Conservation (phyloP, 2,329 filamentous ascomycete genomes). For the Talaromyces sp. region DNA sequence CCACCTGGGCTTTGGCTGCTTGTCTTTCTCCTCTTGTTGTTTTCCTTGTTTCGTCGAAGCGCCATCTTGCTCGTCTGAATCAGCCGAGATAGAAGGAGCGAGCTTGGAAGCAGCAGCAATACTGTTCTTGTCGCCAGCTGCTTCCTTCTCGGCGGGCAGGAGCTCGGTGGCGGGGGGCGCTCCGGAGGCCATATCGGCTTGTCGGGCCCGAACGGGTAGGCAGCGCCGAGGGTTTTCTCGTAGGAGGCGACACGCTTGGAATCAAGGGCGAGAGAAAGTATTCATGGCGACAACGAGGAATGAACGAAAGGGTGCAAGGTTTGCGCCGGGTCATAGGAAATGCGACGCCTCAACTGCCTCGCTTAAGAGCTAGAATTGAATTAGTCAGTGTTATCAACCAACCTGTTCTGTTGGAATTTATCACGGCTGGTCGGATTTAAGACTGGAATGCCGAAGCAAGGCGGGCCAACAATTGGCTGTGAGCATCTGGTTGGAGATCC, state of each 20-base stretch:
- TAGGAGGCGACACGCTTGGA: background rate
- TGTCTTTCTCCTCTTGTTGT: background rate
- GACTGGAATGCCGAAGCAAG: background rate
- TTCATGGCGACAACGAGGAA: background rate
- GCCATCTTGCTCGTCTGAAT: background rate
- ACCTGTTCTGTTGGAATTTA: background rate
- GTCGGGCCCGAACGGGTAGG: background rate
- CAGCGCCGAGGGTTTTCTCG: background rate
- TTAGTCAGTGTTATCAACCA: background rate
- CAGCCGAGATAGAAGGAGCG: background rate
- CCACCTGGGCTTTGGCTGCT: constrained; percentile 22
- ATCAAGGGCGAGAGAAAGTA: background rate
- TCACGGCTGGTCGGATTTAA: background rate
- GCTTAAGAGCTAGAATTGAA: background rate
- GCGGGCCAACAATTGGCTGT: background rate
- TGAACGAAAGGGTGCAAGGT: background rate
- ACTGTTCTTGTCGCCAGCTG: background rate
- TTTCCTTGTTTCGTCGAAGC: background rate
- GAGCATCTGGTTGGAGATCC: background rate
- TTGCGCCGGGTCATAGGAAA: background rate
- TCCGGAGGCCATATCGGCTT: background rate
- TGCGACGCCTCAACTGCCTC: background rate
- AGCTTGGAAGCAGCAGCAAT: background rate
- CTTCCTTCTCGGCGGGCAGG: background rate
- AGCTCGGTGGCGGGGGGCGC: background rate